phyloP scores from a whole-genome alignment of 192 early-diverging fungal species.

The Lunasporangiospora selenospora region DNA sequence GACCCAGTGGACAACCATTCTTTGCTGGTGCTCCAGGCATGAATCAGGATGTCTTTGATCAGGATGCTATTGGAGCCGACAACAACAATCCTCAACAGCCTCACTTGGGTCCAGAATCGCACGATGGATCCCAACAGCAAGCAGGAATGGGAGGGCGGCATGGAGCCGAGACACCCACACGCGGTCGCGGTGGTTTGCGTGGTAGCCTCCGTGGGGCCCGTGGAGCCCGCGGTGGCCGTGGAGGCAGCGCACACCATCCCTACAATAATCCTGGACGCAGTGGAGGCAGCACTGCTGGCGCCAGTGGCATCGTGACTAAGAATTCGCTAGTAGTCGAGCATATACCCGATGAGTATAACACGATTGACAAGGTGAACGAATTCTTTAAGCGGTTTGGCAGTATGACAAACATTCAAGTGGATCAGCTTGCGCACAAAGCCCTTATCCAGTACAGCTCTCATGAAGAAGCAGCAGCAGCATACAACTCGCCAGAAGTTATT shows the following conservation, averaged over 20 bases:
- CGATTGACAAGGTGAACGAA: constrained; percentile 74
- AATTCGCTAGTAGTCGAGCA: constrained; percentile 76
- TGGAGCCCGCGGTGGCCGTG: constrained; percentile 52
- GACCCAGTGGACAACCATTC: constrained; percentile 46
- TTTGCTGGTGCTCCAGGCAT: constrained; percentile 46
- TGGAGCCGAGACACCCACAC: constrained; percentile 10
- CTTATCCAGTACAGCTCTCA: constrained; percentile 66
- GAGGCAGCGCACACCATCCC: constrained; percentile 48
- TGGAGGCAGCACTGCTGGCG: constrained; percentile 47
- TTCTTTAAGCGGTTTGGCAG: constrained; percentile 83
- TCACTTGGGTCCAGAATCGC: constrained; percentile 2
- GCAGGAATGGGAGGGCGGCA: constrained; percentile 18
- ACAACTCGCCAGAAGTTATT: constrained; percentile 77
- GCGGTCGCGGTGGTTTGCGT: constrained; percentile 22
- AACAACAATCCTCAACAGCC: neutral
- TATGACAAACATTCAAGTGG: constrained; percentile 74
- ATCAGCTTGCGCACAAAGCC: constrained; percentile 60
- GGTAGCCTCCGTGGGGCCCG: constrained; percentile 53
- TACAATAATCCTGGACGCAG: constrained; percentile 35
- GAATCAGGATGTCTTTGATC: constrained; percentile 59
- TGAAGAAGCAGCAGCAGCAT: constrained; percentile 72
- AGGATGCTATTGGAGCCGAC: constrained; percentile 44
- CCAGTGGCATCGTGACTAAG: constrained; percentile 36
- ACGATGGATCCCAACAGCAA: constrained; percentile 7
- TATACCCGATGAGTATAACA: constrained; percentile 72